Evolutionary conservation across 169 alveolate species (phyloP), one percentile per base, ranked within the genome.

Genomic region (Eimeria necatrix): DNA sequence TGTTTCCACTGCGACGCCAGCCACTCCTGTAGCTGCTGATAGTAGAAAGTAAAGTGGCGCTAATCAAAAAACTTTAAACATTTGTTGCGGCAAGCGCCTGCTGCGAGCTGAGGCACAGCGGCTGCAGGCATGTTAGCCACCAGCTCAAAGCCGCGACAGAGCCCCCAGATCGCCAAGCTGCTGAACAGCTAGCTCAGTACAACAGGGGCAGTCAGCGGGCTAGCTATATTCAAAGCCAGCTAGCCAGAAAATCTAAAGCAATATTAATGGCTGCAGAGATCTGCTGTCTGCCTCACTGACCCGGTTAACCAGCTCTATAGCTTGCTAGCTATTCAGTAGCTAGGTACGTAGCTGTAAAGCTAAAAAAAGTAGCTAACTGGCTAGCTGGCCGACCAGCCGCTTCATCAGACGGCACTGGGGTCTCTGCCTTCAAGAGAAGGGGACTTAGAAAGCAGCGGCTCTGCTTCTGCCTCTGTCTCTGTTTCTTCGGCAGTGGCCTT

Each of bases 1-100:
- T 56, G 68, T 18, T 56, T 0, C 68, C 22, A 20, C 76, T 64
- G 74, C 74, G 16, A 32, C 24, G 18, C 46, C 24, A n/a, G 26
- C 24, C 22, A 32, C 76, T 64, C 46, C 76, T 64, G 76, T 32
- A n/a, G 76, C 24, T 64, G 76, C 24, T 64, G 76, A 32, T 64
- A 32, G 46, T 64, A 32, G 12, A 14, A 12, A 18, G 24, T 14
- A 14, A 18, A 8, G 76, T 64, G 41, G 41, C 41, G 41, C 41
- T 32, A 32, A 32, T 32, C 24, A n/a, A 14, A 64, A 64, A 64
- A 7, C 76, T n/a, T 64, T 64, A 7, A 18, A 20, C 1, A 18
- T 64, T 64, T 64, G 76, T 20, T 20, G 76, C 24, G 12, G 76
- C 76, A 14, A 32, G 41, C 41, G 41, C 41, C 41, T 32, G 41